A percentile compares a stretch with the other conserved stretches of the same genome.
Conservation (phyloP, 106 monocot species). For the Chionographis japonica region DNA sequence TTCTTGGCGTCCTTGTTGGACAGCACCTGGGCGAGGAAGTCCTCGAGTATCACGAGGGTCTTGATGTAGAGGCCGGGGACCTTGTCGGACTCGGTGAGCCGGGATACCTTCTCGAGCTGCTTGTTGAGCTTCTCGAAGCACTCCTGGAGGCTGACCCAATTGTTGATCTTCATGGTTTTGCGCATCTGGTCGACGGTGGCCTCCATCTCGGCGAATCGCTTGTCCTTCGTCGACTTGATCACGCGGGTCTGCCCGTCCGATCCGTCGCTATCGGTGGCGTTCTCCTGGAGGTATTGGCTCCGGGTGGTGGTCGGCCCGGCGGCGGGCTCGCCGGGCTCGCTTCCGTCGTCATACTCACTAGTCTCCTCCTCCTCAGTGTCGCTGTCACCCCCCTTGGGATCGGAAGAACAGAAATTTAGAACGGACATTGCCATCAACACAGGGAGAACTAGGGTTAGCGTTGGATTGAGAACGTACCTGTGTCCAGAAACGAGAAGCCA, state of each 20-base stretch:
- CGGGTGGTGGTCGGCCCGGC: neutral
- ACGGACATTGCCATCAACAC: neutral
- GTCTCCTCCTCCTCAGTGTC: conserved; percentile 39
- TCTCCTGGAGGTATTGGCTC: conserved; percentile 27
- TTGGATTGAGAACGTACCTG: conserved; percentile 19
- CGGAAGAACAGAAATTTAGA: neutral
- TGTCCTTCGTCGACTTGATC: conserved; percentile 67
- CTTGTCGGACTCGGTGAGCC: conserved; percentile 61
- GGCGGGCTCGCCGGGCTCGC: conserved; percentile 19
- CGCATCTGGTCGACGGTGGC: conserved; percentile 80
- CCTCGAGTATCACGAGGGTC: conserved; percentile 86
- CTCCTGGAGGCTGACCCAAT: conserved; percentile 88
- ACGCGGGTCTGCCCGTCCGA: conserved; percentile 58
- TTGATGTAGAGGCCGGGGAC: conserved; percentile 67
- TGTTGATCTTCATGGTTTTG: conserved; percentile 91
- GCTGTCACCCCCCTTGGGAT: conserved; percentile 39
- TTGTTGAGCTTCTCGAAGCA: conserved; percentile 94
- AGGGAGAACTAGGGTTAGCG: neutral
- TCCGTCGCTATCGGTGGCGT: conserved; percentile 66
- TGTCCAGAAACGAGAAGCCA: conserved; percentile 40
- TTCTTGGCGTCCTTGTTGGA: conserved; percentile 95
- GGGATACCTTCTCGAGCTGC: conserved; percentile 82
- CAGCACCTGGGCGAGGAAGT: conserved; percentile 64
- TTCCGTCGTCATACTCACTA: conserved; percentile 26
- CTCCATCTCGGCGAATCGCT: conserved; percentile 77